These are phyloP conservation scores for Linderniella brevidens DNA, from an alignment of 257 asterid species.

Conservation along the genomic window DNA sequence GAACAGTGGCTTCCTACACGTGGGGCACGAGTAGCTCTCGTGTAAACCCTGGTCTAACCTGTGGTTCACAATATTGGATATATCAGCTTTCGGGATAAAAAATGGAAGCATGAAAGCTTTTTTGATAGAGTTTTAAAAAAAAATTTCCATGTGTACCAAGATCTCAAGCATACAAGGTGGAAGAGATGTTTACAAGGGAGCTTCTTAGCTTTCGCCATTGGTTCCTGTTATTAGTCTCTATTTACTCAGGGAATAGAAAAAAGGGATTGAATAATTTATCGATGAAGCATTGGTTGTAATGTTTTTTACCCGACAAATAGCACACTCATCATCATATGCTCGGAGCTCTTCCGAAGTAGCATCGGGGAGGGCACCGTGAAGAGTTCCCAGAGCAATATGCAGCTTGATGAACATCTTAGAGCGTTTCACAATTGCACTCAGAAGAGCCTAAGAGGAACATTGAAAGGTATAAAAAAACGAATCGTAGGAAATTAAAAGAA, in stretches of 20 bases:
- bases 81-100: conserved; percentile 7
- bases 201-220: conserved; percentile 94
- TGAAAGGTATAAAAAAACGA: neutral
- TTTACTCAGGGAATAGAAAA: conserved; percentile 14
- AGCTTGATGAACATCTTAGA: conserved; percentile 62
- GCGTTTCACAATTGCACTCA: conserved; percentile 72
- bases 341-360: conserved; percentile 73
- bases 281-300: conserved; percentile 4
- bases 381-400: conserved; percentile 68
- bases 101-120: conserved; percentile 2
- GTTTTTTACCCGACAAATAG: conserved; percentile 88
- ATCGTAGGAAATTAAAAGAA: conserved; percentile 7
- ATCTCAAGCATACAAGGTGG: conserved; percentile 90
- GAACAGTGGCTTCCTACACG: conserved; percentile 88
- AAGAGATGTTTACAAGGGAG: conserved; percentile 81
- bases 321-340: conserved; percentile 86
- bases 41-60: conserved; percentile 86
- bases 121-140: conserved; percentile 8
- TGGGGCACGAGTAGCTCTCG: conserved; percentile 91
- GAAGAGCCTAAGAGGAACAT: conserved; percentile 42
- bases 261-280: conserved; percentile 2
- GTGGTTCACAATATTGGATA: conserved; percentile 10
- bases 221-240: conserved; percentile 43
- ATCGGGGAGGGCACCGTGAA: conserved; percentile 90
- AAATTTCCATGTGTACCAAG: conserved; percentile 39